Evolutionary conservation across 192 early-diverging fungal species (phyloP), one percentile per base, ranked within the genome.

Genomic region (Geranomyces variabilis): DNA sequence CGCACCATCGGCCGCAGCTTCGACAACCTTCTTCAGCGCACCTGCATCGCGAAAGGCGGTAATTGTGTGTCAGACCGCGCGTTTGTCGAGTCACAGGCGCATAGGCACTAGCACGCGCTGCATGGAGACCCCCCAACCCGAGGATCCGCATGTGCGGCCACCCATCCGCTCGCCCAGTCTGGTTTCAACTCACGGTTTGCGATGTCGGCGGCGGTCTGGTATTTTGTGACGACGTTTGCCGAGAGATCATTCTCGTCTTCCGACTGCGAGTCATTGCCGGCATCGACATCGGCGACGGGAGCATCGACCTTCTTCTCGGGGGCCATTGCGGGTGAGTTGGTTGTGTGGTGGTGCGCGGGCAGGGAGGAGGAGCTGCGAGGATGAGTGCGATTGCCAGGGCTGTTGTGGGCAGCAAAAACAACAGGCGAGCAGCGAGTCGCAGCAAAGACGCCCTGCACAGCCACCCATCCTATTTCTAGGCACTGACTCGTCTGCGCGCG

Each of bases 1-100:
- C 79, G 92, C 92, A 64, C 92, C 96, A 72, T 88, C 90, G 70
- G 88, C 87, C 75, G 77, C 82, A 44, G 87, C 85, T 36, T 75
- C 84, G 70, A 93, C 78, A 12, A 94, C 87, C 76, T 87, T 79
- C 45, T 81, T 81, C 70, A 95, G 77, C 59, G 91, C 89, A 65
- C 82, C 90, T 92, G 24, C 24, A 15, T 26, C 7, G 17, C 51
- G 24, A 53, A 26, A 53, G n/a, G n/a, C n/a, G 15, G 51, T 8
- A 53, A 41, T 41, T 41, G 5, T 41, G 5, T 10, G 36, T 41
- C 36, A 41, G 36, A 5, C 9, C 19, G 17, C 33, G 33, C 31
- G 28, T 17, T 13, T 19, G 59, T 0, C 17, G 33, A 30, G 17
- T 5, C 26, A 28, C 12, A 29, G 17, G 28, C 33, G 28, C 21